These are phyloP conservation scores for Hypoxylon sp. DNA, from an alignment of 2,329 filamentous ascomycete genomes.

Conservation along the genomic window DNA sequence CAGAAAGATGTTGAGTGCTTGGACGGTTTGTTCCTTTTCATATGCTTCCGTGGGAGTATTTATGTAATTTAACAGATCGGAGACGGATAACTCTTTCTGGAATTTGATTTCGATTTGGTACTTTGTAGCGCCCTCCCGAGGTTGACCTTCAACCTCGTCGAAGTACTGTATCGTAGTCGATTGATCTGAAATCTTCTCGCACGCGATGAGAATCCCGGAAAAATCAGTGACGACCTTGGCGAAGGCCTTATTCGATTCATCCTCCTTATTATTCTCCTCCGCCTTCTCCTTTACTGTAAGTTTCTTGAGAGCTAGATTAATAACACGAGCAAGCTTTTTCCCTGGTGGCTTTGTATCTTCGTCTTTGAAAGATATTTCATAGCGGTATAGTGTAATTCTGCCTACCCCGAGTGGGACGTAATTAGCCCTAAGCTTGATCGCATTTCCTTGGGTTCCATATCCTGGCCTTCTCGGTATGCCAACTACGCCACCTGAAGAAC, in stretches of 20 bases:
- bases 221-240: slow-evolving; percentile 54
- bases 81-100: slow-evolving; percentile 47
- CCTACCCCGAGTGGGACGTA: slow-evolving; percentile 6
- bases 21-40: slow-evolving; percentile 46
- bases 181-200: slow-evolving; percentile 34
- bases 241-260: too few relatives aligned
- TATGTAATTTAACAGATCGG: slow-evolving; percentile 49
- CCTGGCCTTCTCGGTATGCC: slow-evolving; percentile 4
- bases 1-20: slow-evolving; percentile 47
- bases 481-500: background rate
- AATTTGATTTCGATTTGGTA: slow-evolving; percentile 48
- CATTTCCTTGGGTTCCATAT: background rate
- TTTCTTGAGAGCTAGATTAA: slow-evolving; percentile 10
- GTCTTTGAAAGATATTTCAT: background rate
- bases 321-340: slow-evolving; percentile 22
- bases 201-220: slow-evolving; percentile 50
- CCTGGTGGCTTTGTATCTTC: slow-evolving; percentile 8
- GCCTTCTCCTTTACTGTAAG: background rate
- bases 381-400: background rate
- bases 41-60: slow-evolving; percentile 40
- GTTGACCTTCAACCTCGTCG: slow-evolving; percentile 49
- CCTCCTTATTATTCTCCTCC: background rate
- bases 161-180: background rate
- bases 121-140: slow-evolving; percentile 20
- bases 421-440: slow-evolving; percentile 11